These are phyloP conservation scores for Cercospora brassicicola DNA, from an alignment of 2,329 filamentous ascomycete species.

Conservation along the genomic window DNA sequence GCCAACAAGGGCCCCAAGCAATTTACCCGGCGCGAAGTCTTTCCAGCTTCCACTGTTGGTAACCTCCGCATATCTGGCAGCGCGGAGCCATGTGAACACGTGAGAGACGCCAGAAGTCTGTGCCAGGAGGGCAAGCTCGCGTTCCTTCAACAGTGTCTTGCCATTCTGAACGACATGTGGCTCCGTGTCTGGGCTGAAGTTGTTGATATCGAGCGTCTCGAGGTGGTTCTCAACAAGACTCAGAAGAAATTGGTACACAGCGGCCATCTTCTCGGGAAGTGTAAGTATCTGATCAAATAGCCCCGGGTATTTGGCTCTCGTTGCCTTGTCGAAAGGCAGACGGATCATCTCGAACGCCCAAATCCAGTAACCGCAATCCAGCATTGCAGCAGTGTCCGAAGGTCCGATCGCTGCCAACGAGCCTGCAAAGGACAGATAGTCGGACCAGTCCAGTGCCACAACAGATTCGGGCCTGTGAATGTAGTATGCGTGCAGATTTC, in stretches of 20 bases:
- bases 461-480: conserved; percentile 1
- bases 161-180: background rate
- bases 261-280: conserved; percentile 14
- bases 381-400: conserved; percentile 20
- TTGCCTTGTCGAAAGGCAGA: conserved; percentile 9
- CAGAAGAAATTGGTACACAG: conserved; percentile 23
- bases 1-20: conserved; percentile 22
- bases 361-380: conserved; percentile 25
- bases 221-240: conserved; percentile 15
- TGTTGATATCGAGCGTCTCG: conserved; percentile 1
- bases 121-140: conserved; percentile 8
- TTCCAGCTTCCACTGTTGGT: conserved; percentile 15
- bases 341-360: conserved; percentile 26
- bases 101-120: background rate
- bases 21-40: conserved; percentile 25
- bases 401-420: conserved; percentile 20
- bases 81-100: conserved; percentile 11
- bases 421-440: conserved; percentile 22
- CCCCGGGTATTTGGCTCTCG: conserved; percentile 15
- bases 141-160: conserved; percentile 7
- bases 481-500: conserved; percentile 18
- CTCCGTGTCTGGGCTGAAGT: background rate
- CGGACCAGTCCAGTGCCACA: conserved; percentile 16
- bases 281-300: conserved; percentile 12
- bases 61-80: conserved; percentile 5